Conservation (phyloP, 2,329 filamentous ascomycete species). For the Paracoccidioides lutzii region DNA sequence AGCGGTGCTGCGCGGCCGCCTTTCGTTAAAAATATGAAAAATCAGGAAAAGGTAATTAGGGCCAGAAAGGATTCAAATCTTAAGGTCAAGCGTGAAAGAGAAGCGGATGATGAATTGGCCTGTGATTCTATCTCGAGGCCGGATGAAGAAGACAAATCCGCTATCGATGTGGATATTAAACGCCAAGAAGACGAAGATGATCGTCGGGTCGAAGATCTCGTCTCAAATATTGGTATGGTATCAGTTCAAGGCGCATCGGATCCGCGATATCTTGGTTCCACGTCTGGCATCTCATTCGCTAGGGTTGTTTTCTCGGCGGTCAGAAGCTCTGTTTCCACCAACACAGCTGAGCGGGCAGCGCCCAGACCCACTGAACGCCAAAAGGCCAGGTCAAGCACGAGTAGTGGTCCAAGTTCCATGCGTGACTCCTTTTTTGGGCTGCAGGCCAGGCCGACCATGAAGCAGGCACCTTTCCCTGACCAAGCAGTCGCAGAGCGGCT, state of each 20-base stretch:
- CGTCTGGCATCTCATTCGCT: constrained; percentile 86
- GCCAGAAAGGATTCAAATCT: not conserved
- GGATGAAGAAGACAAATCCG: constrained; percentile 17
- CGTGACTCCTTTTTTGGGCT: constrained; percentile 95
- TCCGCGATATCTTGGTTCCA: constrained; percentile 67
- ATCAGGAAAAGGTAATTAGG: not conserved
- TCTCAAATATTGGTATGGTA: constrained; percentile 60
- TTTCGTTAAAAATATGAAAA: not conserved
- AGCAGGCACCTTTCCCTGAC: constrained; percentile 71
- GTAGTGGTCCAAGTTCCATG: constrained; percentile 60
- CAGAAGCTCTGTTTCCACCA: constrained; percentile 54
- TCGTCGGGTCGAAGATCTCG: constrained; percentile 48
- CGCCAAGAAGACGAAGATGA: constrained; percentile 41
- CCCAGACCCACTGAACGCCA: constrained; percentile 42
- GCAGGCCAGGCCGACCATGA: constrained; percentile 77
- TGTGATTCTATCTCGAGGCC: not conserved
- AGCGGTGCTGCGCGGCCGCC: not conserved
- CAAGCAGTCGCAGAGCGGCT: constrained; percentile 59
- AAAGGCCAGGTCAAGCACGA: constrained; percentile 17
- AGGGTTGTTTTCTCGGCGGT: constrained; percentile 89
- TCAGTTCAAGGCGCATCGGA: constrained; percentile 68
- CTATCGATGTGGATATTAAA: constrained; percentile 31
- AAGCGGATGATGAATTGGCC: not conserved
- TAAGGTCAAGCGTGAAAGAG: constrained; percentile 6
- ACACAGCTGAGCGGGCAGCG: constrained; percentile 51